phyloP scores from a whole-genome alignment of 257 asterid genomes.

The Ligustrum vulgare region DNA sequence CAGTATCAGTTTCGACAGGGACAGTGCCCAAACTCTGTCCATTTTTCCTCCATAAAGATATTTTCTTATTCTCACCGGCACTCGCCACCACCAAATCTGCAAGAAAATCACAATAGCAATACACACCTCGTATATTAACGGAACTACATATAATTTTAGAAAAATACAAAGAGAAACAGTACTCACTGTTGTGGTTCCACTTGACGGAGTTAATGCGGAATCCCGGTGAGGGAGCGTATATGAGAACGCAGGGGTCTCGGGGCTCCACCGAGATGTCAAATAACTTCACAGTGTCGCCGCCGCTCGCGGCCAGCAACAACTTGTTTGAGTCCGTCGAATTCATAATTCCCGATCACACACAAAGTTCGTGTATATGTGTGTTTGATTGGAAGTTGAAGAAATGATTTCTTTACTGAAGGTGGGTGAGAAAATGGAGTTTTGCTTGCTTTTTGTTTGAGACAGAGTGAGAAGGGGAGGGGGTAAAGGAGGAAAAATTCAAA shows the following conservation, averaged over 20 bases:
- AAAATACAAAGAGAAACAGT: conserved; percentile 11
- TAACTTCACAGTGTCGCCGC: conserved; percentile 91
- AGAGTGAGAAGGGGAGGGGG: background rate
- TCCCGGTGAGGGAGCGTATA: conserved; percentile 74
- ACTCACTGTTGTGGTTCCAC: conserved; percentile 97
- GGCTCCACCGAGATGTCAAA: conserved; percentile 83
- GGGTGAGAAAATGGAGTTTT: background rate
- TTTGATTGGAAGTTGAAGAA: background rate
- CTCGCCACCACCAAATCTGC: conserved; percentile 93
- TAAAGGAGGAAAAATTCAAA: background rate
- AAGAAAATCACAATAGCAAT: background rate
- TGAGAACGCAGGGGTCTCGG: conserved; percentile 81
- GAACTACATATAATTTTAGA: conserved; percentile 19
- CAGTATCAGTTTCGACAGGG: conserved; percentile 62
- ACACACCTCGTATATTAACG: background rate
- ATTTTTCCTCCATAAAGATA: conserved; percentile 77
- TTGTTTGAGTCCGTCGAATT: conserved; percentile 63
- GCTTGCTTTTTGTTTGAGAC: background rate
- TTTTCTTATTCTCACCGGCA: conserved; percentile 85
- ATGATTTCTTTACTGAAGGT: background rate
- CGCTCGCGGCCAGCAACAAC: conserved; percentile 69
- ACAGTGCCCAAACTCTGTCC: conserved; percentile 86
- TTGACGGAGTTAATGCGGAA: conserved; percentile 74
- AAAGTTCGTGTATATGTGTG: background rate
- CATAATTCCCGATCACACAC: conserved; percentile 35